A percentile compares a stretch with the other conserved stretches of the same genome.
phyloP scores from a whole-genome alignment of 352 stramenopile genomes.

The Phytophthora constricta region DNA sequence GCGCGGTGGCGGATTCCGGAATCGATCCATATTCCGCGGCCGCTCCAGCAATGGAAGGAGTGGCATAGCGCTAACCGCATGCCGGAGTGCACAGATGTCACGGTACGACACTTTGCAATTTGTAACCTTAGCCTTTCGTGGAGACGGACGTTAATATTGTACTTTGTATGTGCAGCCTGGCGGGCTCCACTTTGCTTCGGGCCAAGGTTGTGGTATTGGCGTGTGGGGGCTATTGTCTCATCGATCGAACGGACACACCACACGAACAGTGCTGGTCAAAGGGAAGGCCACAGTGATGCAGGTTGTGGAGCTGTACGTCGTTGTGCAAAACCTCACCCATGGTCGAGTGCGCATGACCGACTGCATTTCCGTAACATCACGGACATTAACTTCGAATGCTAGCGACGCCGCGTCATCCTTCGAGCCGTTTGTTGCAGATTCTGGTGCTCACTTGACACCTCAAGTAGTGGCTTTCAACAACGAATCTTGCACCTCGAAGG shows the following conservation, averaged over 20 bases:
- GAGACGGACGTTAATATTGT: neutral
- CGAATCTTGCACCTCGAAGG: slow-evolving; percentile 25
- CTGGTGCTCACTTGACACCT: slow-evolving; percentile 49
- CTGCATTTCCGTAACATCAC: slow-evolving; percentile 31
- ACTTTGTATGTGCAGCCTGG: slow-evolving; percentile 19
- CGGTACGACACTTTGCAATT: slow-evolving; percentile 29
- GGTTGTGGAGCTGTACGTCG: slow-evolving; percentile 62
- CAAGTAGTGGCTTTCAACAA: slow-evolving; percentile 49
- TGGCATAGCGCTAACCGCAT: slow-evolving; percentile 50
- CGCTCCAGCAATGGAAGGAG: slow-evolving; percentile 37
- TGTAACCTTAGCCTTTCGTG: neutral
- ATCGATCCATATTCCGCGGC: slow-evolving; percentile 5
- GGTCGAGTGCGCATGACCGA: slow-evolving; percentile 42
- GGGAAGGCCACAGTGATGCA: slow-evolving; percentile 56
- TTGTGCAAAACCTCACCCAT: slow-evolving; percentile 54
- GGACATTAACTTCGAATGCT: slow-evolving; percentile 3
- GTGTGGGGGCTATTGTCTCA: slow-evolving; percentile 54
- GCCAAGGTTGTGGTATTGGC: slow-evolving; percentile 28
- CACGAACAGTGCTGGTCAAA: slow-evolving; percentile 52
- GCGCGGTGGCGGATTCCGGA: slow-evolving; percentile 40
- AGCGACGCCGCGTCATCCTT: slow-evolving; percentile 18
- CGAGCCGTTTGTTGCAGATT: slow-evolving; percentile 34
- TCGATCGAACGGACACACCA: slow-evolving; percentile 65
- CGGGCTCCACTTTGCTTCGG: slow-evolving; percentile 44
- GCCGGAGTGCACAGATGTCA: slow-evolving; percentile 43